These are phyloP conservation scores for Argentina anserina DNA, from an alignment of 306 rosid genomes.

Conservation along the genomic window DNA sequence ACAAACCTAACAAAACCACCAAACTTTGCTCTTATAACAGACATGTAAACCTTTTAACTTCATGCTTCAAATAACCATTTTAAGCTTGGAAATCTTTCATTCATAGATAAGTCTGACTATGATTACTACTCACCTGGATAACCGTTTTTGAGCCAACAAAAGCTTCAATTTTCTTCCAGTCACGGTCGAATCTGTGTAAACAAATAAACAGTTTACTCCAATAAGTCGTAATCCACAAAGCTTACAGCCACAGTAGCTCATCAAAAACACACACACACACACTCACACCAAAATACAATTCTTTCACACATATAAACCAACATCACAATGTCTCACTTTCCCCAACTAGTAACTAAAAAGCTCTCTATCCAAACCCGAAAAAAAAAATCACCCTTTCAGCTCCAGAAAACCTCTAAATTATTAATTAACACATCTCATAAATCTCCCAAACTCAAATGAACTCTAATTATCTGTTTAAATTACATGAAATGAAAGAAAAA, in stretches of 20 bases:
- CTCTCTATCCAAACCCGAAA: not conserved
- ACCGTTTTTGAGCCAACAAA: slow-evolving; percentile 95
- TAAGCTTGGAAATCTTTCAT: not conserved
- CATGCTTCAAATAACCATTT: not conserved
- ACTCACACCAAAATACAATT: too few species aligned
- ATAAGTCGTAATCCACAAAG: not conserved
- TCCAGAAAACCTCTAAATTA: not conserved
- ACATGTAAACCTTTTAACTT: not conserved
- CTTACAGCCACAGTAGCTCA: not conserved
- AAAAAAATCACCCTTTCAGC: not conserved
- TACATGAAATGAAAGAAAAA: not conserved
- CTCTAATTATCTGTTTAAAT: not conserved
- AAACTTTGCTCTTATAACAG: not conserved
- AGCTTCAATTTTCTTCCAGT: slow-evolving; percentile 99
- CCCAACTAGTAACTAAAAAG: not conserved
- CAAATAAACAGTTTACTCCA: slow-evolving; percentile 1
- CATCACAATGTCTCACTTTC: not conserved
- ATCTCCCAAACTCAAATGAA: not conserved
- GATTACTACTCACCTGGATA: slow-evolving; percentile 68
- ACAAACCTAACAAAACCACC: not conserved
- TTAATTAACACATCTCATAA: not conserved
- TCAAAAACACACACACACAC: not conserved
- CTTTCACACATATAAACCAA: not conserved
- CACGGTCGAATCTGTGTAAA: slow-evolving; percentile 80
- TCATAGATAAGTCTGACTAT: not conserved